Evolutionary conservation across 306 rosid species (phyloP).

Genomic region (Delonix regia): DNA sequence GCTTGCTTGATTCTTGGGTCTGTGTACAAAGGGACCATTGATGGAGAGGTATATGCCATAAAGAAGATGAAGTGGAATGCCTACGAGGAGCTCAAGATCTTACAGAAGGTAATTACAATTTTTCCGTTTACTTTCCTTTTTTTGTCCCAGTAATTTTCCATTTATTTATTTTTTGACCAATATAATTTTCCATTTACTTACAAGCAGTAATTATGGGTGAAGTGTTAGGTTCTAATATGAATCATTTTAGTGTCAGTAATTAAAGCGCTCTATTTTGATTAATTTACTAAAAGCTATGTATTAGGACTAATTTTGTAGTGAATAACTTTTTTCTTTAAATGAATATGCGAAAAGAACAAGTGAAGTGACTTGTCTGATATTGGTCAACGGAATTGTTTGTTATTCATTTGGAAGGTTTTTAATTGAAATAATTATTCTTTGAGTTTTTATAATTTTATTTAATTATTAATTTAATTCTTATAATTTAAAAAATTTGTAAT

Average conservation of each 20-base stretch:
- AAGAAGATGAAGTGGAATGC: slow-evolving; percentile 99
- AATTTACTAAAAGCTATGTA: neutral
- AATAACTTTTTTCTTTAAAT: slow-evolving; percentile 31
- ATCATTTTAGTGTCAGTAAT: neutral
- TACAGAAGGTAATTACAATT: slow-evolving; percentile 75
- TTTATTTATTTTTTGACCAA: too few species aligned
- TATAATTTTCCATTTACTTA: neutral
- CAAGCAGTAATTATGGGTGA: neutral
- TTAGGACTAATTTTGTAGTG: slow-evolving; percentile 10
- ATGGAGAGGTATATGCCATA: slow-evolving; percentile 69
- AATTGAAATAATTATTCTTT: too few species aligned
- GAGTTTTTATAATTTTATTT: too few species aligned
- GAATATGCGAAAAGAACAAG: slow-evolving; percentile 16
- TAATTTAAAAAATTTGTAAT: too few species aligned
- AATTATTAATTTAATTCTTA: too few species aligned
- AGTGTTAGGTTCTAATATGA: neutral
- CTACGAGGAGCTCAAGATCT: slow-evolving; percentile 93
- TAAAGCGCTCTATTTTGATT: neutral
- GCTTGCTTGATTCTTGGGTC: slow-evolving; percentile 76
- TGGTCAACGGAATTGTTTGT: slow-evolving; percentile 10
- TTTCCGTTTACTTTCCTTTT: neutral
- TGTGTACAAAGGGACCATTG: slow-evolving; percentile 71
- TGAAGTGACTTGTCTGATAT: slow-evolving; percentile 38
- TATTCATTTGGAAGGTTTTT: slow-evolving; percentile 8
- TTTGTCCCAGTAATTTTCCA: neutral